Base-by-base conservation (phyloP, 257 asterid species). In the Thymus mandschuricus region DNA sequence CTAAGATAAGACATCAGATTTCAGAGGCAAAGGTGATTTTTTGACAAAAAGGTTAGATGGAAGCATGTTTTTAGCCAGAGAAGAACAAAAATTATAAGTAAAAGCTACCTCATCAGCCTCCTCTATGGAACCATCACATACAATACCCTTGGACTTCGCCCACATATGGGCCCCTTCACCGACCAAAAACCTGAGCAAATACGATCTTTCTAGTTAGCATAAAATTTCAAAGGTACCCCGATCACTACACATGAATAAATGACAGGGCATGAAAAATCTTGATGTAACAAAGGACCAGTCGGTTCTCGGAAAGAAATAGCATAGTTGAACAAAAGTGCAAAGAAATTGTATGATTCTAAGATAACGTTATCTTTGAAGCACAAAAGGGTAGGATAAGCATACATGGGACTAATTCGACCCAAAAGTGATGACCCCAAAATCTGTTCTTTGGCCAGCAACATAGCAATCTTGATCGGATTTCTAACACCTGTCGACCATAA, bases 331-430 rank as follows among this genome's bases (percentile, higher is more conserved):
- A 50, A 7, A 15, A 57, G 34, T 13, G 70, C 41, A 58, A 35
- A 4, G 41, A 38, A 58, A 45, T 38, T 51, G 63, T 13, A 44
- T 38, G 29, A 54, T 21, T 31, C 27, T 30, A 50, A 46, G 40
- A 50, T 62, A 30, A 49, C 29, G 66, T 45, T 38, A 65, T 68
- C 31, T 75, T 65, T 35, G 55, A 60, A 64, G 69, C n/a, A 66
- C 35, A 45, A 40, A 56, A 64, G 58, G 0, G 76, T 72, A 78
- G 70, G 67, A 72, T 40, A 82, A 78, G 15, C 88, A 69, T 94
- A 94, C 99, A 94, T 91, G 60, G 99, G 99, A 69, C 85, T 78
- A 68, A 94, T 89, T 65, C 97, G 94, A 63, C 97, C 97, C 84
- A 94, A 83, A 71, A 89, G 90, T n/a, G 96, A 72, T 59, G 96